Evolutionary conservation across 2,329 filamentous ascomycete species (phyloP).

Genomic region (Verticillium zaregamsianum): DNA sequence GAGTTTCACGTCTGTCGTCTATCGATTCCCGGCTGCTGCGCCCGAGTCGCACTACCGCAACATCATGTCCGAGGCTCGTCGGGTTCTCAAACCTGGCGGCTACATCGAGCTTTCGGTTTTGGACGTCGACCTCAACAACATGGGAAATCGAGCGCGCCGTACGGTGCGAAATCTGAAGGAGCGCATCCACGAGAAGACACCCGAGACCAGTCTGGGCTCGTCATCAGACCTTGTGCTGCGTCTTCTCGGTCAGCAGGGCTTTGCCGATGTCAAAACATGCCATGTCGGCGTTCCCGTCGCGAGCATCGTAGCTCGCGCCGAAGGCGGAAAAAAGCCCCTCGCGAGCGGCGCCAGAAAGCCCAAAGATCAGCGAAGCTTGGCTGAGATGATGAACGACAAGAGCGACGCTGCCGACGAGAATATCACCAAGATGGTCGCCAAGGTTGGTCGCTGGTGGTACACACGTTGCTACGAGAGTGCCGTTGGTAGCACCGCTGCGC

Average conservation of each 20-base stretch:
- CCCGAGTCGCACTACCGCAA: slow-evolving; percentile 66
- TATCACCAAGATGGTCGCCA: slow-evolving; percentile 88
- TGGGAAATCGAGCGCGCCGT: slow-evolving; percentile 68
- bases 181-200: slow-evolving; percentile 56
- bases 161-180: slow-evolving; percentile 70
- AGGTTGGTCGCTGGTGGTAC: slow-evolving; percentile 96
- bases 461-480: slow-evolving; percentile 81
- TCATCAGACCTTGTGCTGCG: slow-evolving; percentile 60
- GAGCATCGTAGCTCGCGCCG: slow-evolving; percentile 35
- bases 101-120: slow-evolving; percentile 76
- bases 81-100: slow-evolving; percentile 73
- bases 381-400: slow-evolving; percentile 69
- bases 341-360: slow-evolving; percentile 16
- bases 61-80: slow-evolving; percentile 69
- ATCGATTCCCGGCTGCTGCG: slow-evolving; percentile 69
- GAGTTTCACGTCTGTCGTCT: slow-evolving; percentile 72
- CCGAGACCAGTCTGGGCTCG: slow-evolving; percentile 56
- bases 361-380: slow-evolving; percentile 51
- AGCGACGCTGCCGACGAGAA: slow-evolving; percentile 71
- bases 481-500: slow-evolving; percentile 38
- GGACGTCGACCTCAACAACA: slow-evolving; percentile 77
- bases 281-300: slow-evolving; percentile 74
- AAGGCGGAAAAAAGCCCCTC: slow-evolving; percentile 6
- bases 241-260: slow-evolving; percentile 64
- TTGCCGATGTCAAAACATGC: slow-evolving; percentile 69